A percentile compares a stretch with the other conserved stretches of the same genome.
phyloP scores from a whole-genome alignment of 306 rosid genomes.

The Prinsepia uniflora region DNA sequence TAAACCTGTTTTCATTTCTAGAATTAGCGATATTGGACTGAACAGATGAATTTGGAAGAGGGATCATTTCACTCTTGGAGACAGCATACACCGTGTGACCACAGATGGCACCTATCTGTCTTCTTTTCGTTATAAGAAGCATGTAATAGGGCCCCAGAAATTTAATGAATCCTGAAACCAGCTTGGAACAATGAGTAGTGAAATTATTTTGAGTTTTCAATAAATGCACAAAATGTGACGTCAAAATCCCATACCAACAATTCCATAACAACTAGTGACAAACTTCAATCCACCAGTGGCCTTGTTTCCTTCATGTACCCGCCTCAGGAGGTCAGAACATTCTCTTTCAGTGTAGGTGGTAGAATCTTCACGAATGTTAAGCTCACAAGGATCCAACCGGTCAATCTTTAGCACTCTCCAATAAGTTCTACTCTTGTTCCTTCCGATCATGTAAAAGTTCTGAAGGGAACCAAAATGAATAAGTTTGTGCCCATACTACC shows the following conservation, averaged over 20 bases:
- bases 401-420: slow-evolving; percentile 93
- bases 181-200: slow-evolving; percentile 25
- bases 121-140: slow-evolving; percentile 82
- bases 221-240: slow-evolving; percentile 1
- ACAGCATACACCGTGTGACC: slow-evolving; percentile 79
- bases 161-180: slow-evolving; percentile 74
- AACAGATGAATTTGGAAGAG: slow-evolving; percentile 62
- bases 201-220: not conserved
- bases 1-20: slow-evolving; percentile 86
- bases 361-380: slow-evolving; percentile 65
- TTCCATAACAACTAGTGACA: slow-evolving; percentile 81
- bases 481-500: not conserved
- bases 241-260: slow-evolving; percentile 59
- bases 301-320: slow-evolving; percentile 88
- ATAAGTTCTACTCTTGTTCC: slow-evolving; percentile 68
- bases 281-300: slow-evolving; percentile 90
- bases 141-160: slow-evolving; percentile 94
- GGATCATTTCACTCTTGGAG: slow-evolving; percentile 74
- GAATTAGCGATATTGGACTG: slow-evolving; percentile 55
- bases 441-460: slow-evolving; percentile 93
- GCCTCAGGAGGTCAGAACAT: slow-evolving; percentile 71
- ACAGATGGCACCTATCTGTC: slow-evolving; percentile 74
- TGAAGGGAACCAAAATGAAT: slow-evolving; percentile 25
- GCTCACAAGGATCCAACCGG: slow-evolving; percentile 65
- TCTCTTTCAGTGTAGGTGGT: slow-evolving; percentile 66